Percentiles rank a stretch among this genome's conserved stretches.
Conservation (phyloP, 768 basidiomycete species). For the Suillus americanus region DNA sequence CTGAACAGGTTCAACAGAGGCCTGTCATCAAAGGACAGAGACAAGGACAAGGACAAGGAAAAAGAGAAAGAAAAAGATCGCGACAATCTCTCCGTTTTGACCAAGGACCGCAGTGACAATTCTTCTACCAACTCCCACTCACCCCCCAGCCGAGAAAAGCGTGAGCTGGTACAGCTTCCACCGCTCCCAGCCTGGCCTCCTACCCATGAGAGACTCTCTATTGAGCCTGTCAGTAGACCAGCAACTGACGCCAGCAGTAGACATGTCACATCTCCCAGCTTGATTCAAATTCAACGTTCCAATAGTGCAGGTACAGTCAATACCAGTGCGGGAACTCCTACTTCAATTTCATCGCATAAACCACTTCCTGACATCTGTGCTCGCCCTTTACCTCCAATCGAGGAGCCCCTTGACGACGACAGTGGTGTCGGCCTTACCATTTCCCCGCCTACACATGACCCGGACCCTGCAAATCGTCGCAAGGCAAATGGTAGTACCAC, state of each 20-base stretch:
- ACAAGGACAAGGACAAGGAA: conserved; percentile 53
- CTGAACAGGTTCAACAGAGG: conserved; percentile 72
- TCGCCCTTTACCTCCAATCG: conserved; percentile 49
- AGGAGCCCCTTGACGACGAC: conserved; percentile 37
- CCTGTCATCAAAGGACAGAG: conserved; percentile 49
- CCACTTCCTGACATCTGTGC: conserved; percentile 68
- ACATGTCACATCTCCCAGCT: conserved; percentile 14
- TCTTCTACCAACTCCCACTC: conserved; percentile 24
- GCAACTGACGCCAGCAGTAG: conserved; percentile 10
- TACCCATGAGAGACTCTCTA: conserved; percentile 9
- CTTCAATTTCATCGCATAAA: conserved; percentile 55
- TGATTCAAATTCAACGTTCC: conserved; percentile 29
- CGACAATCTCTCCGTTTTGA: conserved; percentile 27
- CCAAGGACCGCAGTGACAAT: conserved; percentile 32
- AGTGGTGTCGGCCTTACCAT: conserved; percentile 36
- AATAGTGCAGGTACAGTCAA: conserved; percentile 27
- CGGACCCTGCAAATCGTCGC: conserved; percentile 35
- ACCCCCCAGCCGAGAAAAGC: conserved; percentile 52
- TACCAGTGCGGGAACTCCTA: conserved; percentile 41
- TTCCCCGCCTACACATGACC: conserved; percentile 18
- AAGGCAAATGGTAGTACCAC: conserved; percentile 35
- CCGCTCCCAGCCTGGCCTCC: conserved; percentile 74
- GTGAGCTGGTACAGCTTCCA: conserved; percentile 49
- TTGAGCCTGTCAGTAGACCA: conserved; percentile 1
- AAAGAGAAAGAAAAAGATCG: conserved; percentile 24